Evolutionary conservation across 805 yeast genomes (phyloP), one percentile per base, ranked within the genome.

Genomic region (Brettanomyces custersianus): DNA sequence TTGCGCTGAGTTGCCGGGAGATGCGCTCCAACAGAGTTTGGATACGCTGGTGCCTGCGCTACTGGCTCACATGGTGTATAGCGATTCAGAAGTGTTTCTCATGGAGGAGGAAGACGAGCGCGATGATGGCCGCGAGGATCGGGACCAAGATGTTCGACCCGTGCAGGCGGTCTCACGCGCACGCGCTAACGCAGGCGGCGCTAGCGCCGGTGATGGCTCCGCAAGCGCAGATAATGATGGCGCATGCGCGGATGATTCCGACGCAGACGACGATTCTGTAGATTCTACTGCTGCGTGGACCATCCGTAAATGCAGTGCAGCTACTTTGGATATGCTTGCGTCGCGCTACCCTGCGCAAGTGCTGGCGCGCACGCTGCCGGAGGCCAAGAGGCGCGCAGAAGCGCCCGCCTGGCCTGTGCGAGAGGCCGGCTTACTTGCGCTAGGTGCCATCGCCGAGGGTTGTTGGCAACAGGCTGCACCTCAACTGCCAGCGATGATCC

Each of bases 401-500:
- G 72, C 86, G 3, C 61, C 66, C 4, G 73, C 80, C 40, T 92
- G 98, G 98, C 85, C 83, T 18, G 73, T 83, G 7, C 72, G 96
- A 40, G 98, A 92, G 57, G 92, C 96, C 5, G 78, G 96, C 2
- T 88, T 92, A 20, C 65, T 92, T 32, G 96, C 97, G 1, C 71
- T 92, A 52, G 98, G 98, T 43, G 97, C 97, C 20, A 78, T 90
- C 51, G 84, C 95, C 25, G 88, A 81, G 47, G 94, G 95, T 44
- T 87, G 94, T 46, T 65, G 80, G 31, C 84, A 80, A 38, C 68
- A 72, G 35, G 77, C 87, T 4, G 59, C 77, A 16, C 75, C 74
- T 28, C 82, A 82, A 47, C 63, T 92, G 28, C 94, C 96, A 3
- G 72, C 77, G 20, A 62, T 92, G 32, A 77, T 90, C 23, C 95